Evolutionary conservation across 2,329 filamentous ascomycete genomes (phyloP).

Genomic region (Sporothrix curviconia): DNA sequence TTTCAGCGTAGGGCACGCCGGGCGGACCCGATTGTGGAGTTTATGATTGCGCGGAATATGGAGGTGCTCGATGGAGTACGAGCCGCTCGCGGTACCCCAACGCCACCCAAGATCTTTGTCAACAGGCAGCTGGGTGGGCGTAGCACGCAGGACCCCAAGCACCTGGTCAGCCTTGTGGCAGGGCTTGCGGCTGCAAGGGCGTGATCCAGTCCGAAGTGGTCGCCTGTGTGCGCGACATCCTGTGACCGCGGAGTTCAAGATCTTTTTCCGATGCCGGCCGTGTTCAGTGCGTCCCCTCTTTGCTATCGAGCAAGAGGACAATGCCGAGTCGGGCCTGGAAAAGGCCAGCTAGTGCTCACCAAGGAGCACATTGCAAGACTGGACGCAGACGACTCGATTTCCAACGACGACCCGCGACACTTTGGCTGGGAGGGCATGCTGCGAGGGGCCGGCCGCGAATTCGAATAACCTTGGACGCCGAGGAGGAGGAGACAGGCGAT

Average conservation of each 20-base stretch:
- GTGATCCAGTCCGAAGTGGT: constrained; percentile 88
- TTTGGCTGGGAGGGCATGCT: constrained; percentile 86
- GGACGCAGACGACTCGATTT: constrained; percentile 56
- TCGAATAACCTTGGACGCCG: constrained; percentile 95
- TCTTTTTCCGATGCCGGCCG: constrained; percentile 95
- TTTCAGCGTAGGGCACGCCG: constrained; percentile 90
- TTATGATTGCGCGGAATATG: constrained; percentile 94
- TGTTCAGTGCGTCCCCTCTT: constrained; percentile 89
- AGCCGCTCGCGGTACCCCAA: constrained; percentile 77
- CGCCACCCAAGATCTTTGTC: constrained; percentile 94
- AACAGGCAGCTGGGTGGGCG: constrained; percentile 98
- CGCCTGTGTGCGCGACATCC: constrained; percentile 90
- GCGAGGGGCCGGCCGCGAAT: constrained; percentile 75
- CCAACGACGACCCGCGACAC: constrained; percentile 52
- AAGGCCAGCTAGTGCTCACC: constrained; percentile 71
- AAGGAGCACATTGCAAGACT: constrained; percentile 74
- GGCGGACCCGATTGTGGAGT: constrained; percentile 86
- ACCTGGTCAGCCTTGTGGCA: constrained; percentile 75
- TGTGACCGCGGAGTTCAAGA: constrained; percentile 96
- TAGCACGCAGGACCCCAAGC: constrained; percentile 82
- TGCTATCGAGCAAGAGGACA: constrained; percentile 83
- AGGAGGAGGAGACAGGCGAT: constrained; percentile 98
- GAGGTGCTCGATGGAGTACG: constrained; percentile 94
- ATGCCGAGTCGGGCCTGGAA: constrained; percentile 50
- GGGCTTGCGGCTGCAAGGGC: constrained; percentile 68